These are phyloP conservation scores for Fusarium dimerum DNA, from an alignment of 2,329 filamentous ascomycete genomes.

Conservation along the genomic window DNA sequence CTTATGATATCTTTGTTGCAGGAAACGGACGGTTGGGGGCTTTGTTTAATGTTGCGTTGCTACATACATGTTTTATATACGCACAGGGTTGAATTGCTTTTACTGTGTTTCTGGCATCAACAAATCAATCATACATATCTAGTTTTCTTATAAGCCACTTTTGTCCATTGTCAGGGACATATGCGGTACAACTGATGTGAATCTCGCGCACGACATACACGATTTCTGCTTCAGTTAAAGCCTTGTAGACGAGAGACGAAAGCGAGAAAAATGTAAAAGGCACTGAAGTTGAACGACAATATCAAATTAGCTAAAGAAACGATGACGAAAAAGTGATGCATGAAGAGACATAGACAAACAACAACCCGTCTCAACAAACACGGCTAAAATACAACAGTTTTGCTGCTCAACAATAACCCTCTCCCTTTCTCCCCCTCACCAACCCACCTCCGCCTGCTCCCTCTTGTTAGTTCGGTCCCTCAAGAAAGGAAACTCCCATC, in stretches of 20 bases:
- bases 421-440: constrained; percentile 16
- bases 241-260: too few species aligned
- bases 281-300: constrained; percentile 30
- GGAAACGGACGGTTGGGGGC: constrained; percentile 9
- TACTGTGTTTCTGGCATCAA: neutral
- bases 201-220: too few species aligned
- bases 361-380: constrained; percentile 34
- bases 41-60: constrained; percentile 15
- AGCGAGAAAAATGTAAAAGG: neutral
- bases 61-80: constrained; percentile 27
- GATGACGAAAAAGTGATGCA: constrained; percentile 28
- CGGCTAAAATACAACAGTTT: constrained; percentile 44
- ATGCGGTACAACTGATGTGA: neutral
- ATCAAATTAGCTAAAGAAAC: constrained; percentile 42
- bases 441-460: constrained; percentile 34
- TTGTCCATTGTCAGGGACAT: neutral
- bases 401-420: constrained; percentile 27
- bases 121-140: neutral
- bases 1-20: neutral
- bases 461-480: constrained; percentile 34
- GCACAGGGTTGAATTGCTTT: constrained; percentile 12
- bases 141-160: neutral
- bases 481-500: constrained; percentile 31
- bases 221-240: too few species aligned
- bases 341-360: constrained; percentile 33